A percentile compares a stretch with the other conserved stretches of the same genome.
Conservation (phyloP, 202 grass and related monocot genomes). For the Zizania palustris region DNA sequence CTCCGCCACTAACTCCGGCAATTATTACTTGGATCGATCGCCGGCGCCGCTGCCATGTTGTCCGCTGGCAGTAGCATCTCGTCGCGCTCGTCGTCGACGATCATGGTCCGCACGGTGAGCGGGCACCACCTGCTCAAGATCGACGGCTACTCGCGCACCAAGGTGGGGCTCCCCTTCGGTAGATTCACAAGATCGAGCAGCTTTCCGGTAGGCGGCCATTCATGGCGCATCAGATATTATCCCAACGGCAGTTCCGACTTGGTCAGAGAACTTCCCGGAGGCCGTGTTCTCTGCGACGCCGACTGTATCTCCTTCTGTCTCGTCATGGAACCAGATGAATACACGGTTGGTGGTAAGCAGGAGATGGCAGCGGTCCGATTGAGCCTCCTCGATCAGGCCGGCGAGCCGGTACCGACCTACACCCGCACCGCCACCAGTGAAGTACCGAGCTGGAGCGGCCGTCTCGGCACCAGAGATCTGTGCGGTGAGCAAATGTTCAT, state of each 20-base stretch:
- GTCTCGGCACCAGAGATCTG: too few species aligned
- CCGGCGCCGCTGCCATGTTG: not conserved
- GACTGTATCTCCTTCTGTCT: conserved; percentile 13
- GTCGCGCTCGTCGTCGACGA: not conserved
- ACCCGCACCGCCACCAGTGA: too few species aligned
- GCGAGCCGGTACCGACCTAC: not conserved
- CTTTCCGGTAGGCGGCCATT: not conserved
- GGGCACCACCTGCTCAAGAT: conserved; percentile 21
- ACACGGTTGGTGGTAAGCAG: not conserved
- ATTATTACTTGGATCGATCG: too few species aligned
- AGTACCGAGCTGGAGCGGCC: too few species aligned
- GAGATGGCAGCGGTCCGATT: not conserved
- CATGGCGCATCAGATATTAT: not conserved
- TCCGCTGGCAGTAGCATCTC: too few species aligned
- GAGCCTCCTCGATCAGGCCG: not conserved
- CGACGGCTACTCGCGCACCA: conserved; percentile 29
- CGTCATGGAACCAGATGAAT: not conserved
- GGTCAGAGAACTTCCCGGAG: too few species aligned
- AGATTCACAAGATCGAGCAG: not conserved
- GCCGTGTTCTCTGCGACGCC: too few species aligned
- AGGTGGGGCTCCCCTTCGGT: not conserved
- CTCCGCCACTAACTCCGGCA: too few species aligned
- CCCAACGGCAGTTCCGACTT: not conserved
- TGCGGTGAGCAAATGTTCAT: too few species aligned
- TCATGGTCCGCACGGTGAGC: not conserved